Evolutionary conservation across 2,329 filamentous ascomycete genomes (phyloP).

Genomic region (Colletotrichum higginsianum): DNA sequence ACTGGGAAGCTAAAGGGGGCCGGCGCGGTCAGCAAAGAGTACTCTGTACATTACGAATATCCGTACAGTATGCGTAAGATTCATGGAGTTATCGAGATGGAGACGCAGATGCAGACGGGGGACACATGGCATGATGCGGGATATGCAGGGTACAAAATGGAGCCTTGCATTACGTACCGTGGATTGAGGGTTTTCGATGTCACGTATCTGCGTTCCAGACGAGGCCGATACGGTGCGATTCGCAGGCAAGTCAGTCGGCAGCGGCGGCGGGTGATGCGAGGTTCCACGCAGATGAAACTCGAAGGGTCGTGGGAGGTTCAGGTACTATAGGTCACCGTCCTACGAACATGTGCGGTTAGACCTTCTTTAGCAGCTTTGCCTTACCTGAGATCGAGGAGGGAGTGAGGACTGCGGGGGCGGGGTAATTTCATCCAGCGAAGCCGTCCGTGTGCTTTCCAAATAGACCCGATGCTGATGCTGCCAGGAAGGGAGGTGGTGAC

Average conservation of each 20-base stretch:
- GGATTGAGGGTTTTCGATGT: constrained; percentile 28
- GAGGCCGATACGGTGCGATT: constrained; percentile 21
- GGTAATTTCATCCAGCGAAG: constrained; percentile 5
- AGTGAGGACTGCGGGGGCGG: constrained; percentile 20
- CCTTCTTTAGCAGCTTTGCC: constrained; percentile 10
- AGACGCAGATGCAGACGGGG: constrained; percentile 4
- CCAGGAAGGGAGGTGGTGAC: background rate
- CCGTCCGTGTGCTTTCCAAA: background rate
- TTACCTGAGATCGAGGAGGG: constrained; percentile 1
- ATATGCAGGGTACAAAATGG: constrained; percentile 22
- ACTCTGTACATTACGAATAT: no score
- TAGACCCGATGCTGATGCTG: background rate
- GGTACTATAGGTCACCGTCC: background rate
- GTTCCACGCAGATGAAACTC: constrained; percentile 42
- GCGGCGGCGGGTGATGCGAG: constrained; percentile 12
- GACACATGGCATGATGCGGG: constrained; percentile 5
- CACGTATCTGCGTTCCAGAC: constrained; percentile 36
- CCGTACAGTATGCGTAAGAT: no score
- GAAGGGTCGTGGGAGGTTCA: constrained; percentile 31
- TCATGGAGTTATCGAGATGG: constrained; percentile 1
- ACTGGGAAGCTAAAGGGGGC: constrained; percentile 29
- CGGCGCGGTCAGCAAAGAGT: constrained; percentile 28
- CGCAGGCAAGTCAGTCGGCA: constrained; percentile 23
- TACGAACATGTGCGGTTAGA: background rate
- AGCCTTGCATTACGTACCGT: constrained; percentile 30